Conservation (phyloP, 257 asterid genomes). For the Coffea eugenioides region DNA sequence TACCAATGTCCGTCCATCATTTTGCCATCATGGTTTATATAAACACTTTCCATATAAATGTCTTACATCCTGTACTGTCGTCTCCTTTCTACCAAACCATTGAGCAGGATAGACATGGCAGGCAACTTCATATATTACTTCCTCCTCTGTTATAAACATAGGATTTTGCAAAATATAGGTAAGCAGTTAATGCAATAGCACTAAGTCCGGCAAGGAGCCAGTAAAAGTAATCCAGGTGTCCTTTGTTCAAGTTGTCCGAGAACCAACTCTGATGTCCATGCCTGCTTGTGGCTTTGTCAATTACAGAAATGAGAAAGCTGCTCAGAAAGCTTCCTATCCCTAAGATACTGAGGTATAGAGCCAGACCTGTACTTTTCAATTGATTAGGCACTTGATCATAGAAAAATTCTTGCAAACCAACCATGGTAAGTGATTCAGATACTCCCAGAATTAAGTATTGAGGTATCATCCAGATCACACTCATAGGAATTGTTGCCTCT, state of each 20-base stretch:
- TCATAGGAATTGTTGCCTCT: conserved; percentile 47
- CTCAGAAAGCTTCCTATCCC: conserved; percentile 64
- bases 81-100: no score
- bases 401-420: conserved; percentile 25
- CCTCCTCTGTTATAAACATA: no score
- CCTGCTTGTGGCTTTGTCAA: neutral
- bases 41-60: no score
- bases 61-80: no score
- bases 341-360: conserved; percentile 53
- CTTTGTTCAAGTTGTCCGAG: conserved; percentile 25
- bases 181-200: neutral
- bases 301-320: conserved; percentile 48
- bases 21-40: no score
- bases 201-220: conserved; percentile 23
- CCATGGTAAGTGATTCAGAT: conserved; percentile 43
- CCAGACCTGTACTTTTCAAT: conserved; percentile 52
- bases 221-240: conserved; percentile 24
- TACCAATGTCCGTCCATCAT: no score
- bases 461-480: conserved; percentile 64
- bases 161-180: conserved; percentile 8
- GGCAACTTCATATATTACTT: no score
- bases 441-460: conserved; percentile 51
- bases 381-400: conserved; percentile 59
- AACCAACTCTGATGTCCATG: conserved; percentile 16
- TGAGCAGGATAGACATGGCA: no score